Evolutionary conservation across 345 rosid species (phyloP), one percentile per base, ranked within the genome.

Genomic region (Rhizophora mangle): DNA sequence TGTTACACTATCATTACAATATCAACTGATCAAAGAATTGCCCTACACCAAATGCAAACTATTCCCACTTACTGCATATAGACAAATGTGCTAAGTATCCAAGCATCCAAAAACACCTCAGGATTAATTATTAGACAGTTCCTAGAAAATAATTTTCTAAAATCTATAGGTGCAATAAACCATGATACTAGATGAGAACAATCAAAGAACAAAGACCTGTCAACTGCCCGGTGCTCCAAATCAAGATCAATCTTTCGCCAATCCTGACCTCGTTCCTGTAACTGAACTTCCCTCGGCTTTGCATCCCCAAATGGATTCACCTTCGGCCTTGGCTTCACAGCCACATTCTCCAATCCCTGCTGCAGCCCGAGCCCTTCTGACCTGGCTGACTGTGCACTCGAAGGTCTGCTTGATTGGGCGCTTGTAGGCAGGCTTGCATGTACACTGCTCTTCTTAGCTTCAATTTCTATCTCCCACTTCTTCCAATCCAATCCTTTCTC

Each of bases 221-320:
- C 98, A 70, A 90, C 80, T 21, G 91, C 63, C 74, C 94, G 91
- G 73, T 84, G 97, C 74, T 95, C 98, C 84, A 95, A 85, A 57
- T 95, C 85, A 69, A 80, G 78, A 80, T 95, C 98, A 76, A 92
- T 86, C 82, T 90, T 92, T 0, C 94, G 89, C 99, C 99, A 90
- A 78, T 95, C 94, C 81, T 82, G 78, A 51, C 99, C 98, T 74
- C 89, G 86, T 77, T 90, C 86, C 81, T 86, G 85, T 79, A 95
- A 77, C 91, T 92, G 83, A 55, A 95, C 88, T 73, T 95, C 99
- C 67, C 98, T 78, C 49, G 99, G 99, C 75, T 89, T 95, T 39
- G 99, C 99, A 63, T 90, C 89, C 11, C 99, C 99, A 78, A 95
- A 95, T 0, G 99, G 99, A 85, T 95, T 92, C 68, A 86, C 85